These are phyloP conservation scores for Lippia alba DNA, from an alignment of 305 asterid genomes.

Conservation along the genomic window DNA sequence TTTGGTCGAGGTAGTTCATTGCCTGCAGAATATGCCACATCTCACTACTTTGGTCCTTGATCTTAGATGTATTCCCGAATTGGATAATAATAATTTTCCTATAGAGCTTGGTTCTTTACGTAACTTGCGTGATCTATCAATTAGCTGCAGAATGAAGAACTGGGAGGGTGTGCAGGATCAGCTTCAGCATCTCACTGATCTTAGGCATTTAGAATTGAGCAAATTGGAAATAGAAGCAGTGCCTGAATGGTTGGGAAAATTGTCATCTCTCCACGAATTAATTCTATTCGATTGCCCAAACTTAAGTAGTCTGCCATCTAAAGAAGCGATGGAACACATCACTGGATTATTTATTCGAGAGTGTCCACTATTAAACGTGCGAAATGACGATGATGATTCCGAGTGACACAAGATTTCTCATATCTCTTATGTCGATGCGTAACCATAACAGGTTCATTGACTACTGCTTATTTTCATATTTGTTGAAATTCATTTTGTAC, in stretches of 20 bases:
- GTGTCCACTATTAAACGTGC: neutral
- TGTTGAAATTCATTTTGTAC: too few relatives aligned
- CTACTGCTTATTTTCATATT: too few relatives aligned
- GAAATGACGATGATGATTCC: neutral
- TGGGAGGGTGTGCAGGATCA: conserved; percentile 24
- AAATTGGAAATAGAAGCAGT: conserved; percentile 29
- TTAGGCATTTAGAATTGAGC: neutral
- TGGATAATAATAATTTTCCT: conserved; percentile 2
- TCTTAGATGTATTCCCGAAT: neutral
- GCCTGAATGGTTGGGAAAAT: conserved; percentile 34
- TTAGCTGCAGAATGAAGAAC: neutral
- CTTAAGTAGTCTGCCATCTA: neutral
- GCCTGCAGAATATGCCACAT: neutral
- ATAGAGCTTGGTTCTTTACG: neutral
- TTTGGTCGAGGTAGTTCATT: neutral
- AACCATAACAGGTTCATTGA: neutral
- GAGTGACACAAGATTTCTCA: neutral
- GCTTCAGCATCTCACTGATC: conserved; percentile 26
- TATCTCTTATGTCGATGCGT: too few relatives aligned
- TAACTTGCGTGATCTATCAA: neutral
- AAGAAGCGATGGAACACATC: neutral
- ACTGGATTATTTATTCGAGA: neutral
- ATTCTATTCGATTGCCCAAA: neutral
- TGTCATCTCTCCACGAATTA: conserved; percentile 6
- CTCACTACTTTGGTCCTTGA: neutral